Evolutionary conservation across 2,329 filamentous ascomycete genomes (phyloP), one percentile per base, ranked within the genome.

Genomic region (Rutstroemia sp.): DNA sequence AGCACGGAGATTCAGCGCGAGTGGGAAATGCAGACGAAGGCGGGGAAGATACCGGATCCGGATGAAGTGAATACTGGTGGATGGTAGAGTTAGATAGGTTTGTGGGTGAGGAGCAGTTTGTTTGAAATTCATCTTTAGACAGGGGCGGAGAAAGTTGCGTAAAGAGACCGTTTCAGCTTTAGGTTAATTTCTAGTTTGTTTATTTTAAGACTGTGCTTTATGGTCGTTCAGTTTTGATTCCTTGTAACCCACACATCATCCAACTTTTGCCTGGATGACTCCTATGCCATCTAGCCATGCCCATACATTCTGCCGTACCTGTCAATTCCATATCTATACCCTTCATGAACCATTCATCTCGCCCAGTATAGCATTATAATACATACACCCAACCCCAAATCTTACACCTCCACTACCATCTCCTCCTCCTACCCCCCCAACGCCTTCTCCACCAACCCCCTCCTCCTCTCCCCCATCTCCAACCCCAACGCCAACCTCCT

Each of bases 401-500:
- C 14, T 19, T 17, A 17, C 10, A 42, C 17, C 2, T 42, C 16
- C 39, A 5, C 7, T 2, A 19, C 39, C 16, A 2, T 3, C 4
- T 23, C 3, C 39, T n/a, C 6, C 4, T 19, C 7, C 14, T 19
- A 42, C 16, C 62, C 73, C n/a, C 63, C 72, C 60, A 90, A 68
- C 16, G 87, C 87, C 71, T 80, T 87, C 52, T 73, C 75, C 58
- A 89, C 79, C 70, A 91, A 71, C 59, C 70, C 73, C 70, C 76
- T 80, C 54, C 80, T 83, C 61, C 81, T 73, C 19, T 84, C 83
- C 54, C 81, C 83, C 72, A 89, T 77, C 16, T 80, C 72, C 72
- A 90, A 83, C 60, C 73, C 71, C 63, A 89, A 67, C n/a, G 87
- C 88, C 69, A 89, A 70, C 63, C 80, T 76, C 60, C 78, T 75